A percentile compares a stretch with the other conserved stretches of the same genome.
phyloP scores from a whole-genome alignment of 2,329 filamentous ascomycete species.

The Harringtonia lauricola region DNA sequence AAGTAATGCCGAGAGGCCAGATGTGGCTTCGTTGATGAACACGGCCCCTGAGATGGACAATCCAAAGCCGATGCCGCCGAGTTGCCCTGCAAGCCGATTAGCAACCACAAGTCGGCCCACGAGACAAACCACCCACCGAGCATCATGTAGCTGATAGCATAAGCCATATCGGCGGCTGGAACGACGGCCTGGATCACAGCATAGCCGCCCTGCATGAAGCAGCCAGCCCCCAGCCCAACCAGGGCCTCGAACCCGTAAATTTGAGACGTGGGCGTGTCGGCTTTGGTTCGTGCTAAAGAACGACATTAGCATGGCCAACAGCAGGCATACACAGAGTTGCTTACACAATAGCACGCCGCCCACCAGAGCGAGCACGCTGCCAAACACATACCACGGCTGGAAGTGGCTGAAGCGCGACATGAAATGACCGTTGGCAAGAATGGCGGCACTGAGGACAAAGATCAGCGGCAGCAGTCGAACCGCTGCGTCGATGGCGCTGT shows the following conservation, averaged over 20 bases:
- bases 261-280: background rate
- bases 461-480: slow-evolving; percentile 32
- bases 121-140: background rate
- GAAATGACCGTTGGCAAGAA: background rate
- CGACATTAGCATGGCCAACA: background rate
- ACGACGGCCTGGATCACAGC: background rate
- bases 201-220: background rate
- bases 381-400: background rate
- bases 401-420: background rate
- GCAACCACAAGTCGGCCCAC: no score
- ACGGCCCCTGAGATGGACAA: background rate
- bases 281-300: background rate
- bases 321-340: background rate
- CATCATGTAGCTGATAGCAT: background rate
- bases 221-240: background rate
- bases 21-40: background rate
- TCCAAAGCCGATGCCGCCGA: background rate
- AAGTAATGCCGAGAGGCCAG: background rate
- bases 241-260: background rate
- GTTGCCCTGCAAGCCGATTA: background rate
- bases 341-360: background rate
- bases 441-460: slow-evolving; percentile 18
- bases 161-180: background rate
- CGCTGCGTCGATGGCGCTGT: slow-evolving; percentile 27
- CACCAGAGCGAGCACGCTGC: background rate